Evolutionary conservation across 176 grass and related monocot genomes (phyloP), one percentile per base, ranked within the genome.

Genomic region (Poa pratensis): DNA sequence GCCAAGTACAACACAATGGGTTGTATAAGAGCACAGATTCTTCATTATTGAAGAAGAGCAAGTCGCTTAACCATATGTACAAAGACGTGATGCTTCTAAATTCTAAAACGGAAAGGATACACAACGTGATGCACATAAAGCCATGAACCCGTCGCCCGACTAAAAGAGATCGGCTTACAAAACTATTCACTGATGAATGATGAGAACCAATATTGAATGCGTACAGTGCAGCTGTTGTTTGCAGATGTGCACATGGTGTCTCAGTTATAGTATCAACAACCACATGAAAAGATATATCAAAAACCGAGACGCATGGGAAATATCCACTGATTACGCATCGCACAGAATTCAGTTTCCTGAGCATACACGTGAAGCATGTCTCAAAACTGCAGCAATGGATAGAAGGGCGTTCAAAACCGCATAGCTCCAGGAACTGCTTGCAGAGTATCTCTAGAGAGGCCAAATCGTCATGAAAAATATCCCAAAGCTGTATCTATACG

Each of bases 231-330:
- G 70, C 70, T 68, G 76, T 16, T 39, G 69, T 30, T 61, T 42
- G 60, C 82, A 69, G 58, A 37, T 59, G 77, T 75, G 46, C 65
- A 80, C 82, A 80, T 80, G 87, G 11, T 20, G 14, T 58, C 58
- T 9, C 48, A 49, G 60, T 23, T 46, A 46, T 43, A 43, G 42
- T 43, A 9, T 46, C 45, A 46, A 46, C 45, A 11, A 49, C 13
- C 48, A 49, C 48, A 15, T 49, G 48, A 49, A 49, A 49, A 49
- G 0, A 49, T 49, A 49, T 15, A 49, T 13, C 10, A 2, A 49
- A 48, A 48, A 9, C 1, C 9, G 48, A 42, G 7, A 49, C 48
- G 5, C 48, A 49, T 10, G 48, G 48, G 48, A 49, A 49, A 46
- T 10, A 49, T 49, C 48, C 48, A 49, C 48, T 2, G 48, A 49